phyloP scores from a whole-genome alignment of 2,329 filamentous ascomycete species.

The Tolypocladium album region DNA sequence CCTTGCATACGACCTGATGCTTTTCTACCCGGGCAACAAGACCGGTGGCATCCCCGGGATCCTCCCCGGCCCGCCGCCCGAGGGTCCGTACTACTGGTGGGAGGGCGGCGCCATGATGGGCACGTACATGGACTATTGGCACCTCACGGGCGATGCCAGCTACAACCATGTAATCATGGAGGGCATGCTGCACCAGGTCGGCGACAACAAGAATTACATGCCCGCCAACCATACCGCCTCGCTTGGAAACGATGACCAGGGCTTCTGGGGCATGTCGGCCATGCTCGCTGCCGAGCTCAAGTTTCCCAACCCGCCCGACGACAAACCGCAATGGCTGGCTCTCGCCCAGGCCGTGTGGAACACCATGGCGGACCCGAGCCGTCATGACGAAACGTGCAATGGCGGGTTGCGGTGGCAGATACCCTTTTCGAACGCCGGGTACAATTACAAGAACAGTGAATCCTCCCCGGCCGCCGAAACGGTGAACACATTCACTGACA shows the following conservation, averaged over 20 bases:
- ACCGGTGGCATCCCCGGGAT: conserved; percentile 44
- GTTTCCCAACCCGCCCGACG: conserved; percentile 46
- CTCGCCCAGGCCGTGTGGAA: conserved; percentile 63
- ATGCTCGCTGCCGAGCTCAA: conserved; percentile 57
- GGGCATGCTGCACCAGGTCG: conserved; percentile 48
- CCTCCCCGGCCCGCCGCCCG: conserved; percentile 41
- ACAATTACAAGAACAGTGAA: conserved; percentile 60
- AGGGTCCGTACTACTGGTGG: conserved; percentile 60
- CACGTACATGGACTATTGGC: conserved; percentile 60
- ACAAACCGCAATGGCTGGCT: conserved; percentile 49
- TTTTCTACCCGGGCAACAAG: conserved; percentile 39
- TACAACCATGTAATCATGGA: conserved; percentile 50
- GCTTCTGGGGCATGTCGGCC: conserved; percentile 58
- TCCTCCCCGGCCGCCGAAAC: neutral
- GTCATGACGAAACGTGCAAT: conserved; percentile 53
- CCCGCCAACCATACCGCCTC: conserved; percentile 47
- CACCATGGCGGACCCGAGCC: conserved; percentile 45
- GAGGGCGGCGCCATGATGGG: conserved; percentile 60
- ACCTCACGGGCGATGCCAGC: conserved; percentile 50
- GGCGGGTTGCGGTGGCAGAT: conserved; percentile 74
- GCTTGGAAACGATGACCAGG: conserved; percentile 60
- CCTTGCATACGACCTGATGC: conserved; percentile 39
- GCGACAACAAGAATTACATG: conserved; percentile 47
- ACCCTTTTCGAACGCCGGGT: conserved; percentile 61
- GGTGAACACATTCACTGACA: neutral